Percentiles rank a stretch among this genome's conserved stretches.
Evolutionary conservation across 768 basidiomycete genomes (phyloP).

Genomic region (Suillus decipiens): DNA sequence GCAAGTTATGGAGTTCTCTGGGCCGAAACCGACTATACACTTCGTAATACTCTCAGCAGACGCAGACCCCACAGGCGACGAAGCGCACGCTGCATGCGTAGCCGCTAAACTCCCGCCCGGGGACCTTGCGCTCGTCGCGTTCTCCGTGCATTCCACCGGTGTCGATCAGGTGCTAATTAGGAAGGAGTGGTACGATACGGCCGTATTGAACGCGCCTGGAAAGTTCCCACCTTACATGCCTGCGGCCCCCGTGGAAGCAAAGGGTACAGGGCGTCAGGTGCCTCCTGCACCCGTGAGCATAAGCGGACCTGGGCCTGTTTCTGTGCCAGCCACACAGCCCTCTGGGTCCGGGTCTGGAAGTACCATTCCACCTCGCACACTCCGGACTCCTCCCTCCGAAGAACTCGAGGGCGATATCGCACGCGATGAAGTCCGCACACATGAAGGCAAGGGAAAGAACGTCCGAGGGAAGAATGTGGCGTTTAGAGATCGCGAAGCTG

Average conservation of each 20-base stretch:
- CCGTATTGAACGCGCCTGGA: slow-evolving; percentile 51
- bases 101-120: slow-evolving; percentile 78
- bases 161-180: slow-evolving; percentile 87
- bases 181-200: slow-evolving; percentile 83
- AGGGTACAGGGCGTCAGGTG: slow-evolving; percentile 26
- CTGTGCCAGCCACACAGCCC: slow-evolving; percentile 14
- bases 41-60: slow-evolving; percentile 87
- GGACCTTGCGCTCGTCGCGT: slow-evolving; percentile 80
- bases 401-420: slow-evolving; percentile 67
- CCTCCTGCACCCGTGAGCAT: slow-evolving; percentile 30
- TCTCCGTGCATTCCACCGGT: slow-evolving; percentile 87
- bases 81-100: slow-evolving; percentile 81
- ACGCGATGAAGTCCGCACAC: slow-evolving; percentile 56
- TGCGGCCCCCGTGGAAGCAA: slow-evolving; percentile 23
- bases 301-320: slow-evolving; percentile 24
- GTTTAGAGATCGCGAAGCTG: slow-evolving; percentile 52
- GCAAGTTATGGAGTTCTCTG: slow-evolving; percentile 80
- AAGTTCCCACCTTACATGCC: slow-evolving; percentile 59
- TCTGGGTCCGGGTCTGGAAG: slow-evolving; percentile 9
- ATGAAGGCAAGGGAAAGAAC: slow-evolving; percentile 53
- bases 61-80: slow-evolving; percentile 79
- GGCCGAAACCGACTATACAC: slow-evolving; percentile 84
- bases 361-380: slow-evolving; percentile 42
- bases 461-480: slow-evolving; percentile 58
- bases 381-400: slow-evolving; percentile 73